Base-by-base conservation (phyloP, 495 filamentous ascomycete genomes). In the Aspergillus coremiiformis region DNA sequence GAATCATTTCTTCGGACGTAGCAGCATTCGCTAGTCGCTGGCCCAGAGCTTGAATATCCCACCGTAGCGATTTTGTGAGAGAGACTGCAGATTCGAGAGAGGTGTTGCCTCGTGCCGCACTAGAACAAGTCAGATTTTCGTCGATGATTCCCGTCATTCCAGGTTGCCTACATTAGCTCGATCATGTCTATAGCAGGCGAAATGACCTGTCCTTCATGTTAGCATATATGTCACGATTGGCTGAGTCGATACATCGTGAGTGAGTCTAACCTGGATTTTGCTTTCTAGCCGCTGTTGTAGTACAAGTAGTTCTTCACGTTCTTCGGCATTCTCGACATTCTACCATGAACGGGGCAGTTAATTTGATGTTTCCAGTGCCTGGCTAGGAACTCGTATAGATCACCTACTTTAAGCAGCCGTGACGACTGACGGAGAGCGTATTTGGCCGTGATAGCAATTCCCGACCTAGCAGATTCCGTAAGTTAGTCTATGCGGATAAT, bases 121-220 rank as follows among this genome's bases (percentile, higher is more conserved):
- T 90, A 39, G 37, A 3, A 12, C 9, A 33, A 46, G 21, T 56
- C 7, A 62, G 24, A 0, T 0, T 21, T 41, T 1, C 17, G 33
- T 22, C 24, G 37, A n/a, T 9, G 23, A 19, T 27, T 26, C 14
- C 19, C 20, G 32, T 23, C 4, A 29, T 20, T 39, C n/a, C 19
- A 1, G 49, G 19, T 22, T 27, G 70, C 77, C 63, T 69, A 90
- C 85, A 93, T 94, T 56, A 96, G 75, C 64, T 95, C 90, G 49
- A 96, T 93, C 76, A 95, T 81, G 61, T 96, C 89, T 61, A 96
- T 94, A 1, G 90, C 86, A 4, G 91, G 91, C 20, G 89, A 89
- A 35, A 96, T 84, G 49, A 96, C 91, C 85, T 90, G 51, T 43
- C 15, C 10, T 5, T 47, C 20, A 15, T 8, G 20, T 58, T 19